A percentile compares a stretch with the other conserved stretches of the same genome.
Evolutionary conservation across 108 stramenopile species (phyloP).

Genomic region (Cyclostephanos invisitatus): DNA sequence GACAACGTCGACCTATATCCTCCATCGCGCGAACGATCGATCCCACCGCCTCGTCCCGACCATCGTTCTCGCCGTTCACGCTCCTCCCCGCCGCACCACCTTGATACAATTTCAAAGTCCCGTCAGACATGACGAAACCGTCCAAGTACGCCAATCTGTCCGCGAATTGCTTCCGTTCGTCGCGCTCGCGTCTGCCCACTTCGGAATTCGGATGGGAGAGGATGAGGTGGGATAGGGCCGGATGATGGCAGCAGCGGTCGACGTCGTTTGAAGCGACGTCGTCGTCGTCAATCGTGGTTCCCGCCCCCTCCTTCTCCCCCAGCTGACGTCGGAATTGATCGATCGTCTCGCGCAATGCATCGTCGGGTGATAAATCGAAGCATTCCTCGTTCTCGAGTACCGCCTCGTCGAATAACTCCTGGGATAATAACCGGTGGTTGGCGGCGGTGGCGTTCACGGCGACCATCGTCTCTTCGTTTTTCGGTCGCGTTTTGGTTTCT

Average conservation of each 20-base stretch:
- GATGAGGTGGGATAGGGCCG: slow-evolving; percentile 49
- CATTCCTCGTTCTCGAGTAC: slow-evolving; percentile 76
- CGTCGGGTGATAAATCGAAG: slow-evolving; percentile 65
- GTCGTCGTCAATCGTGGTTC: not conserved
- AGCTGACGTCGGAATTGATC: slow-evolving; percentile 55
- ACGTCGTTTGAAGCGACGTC: not conserved
- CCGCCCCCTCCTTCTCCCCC: not conserved
- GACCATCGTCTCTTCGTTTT: not conserved
- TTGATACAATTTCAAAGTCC: too few relatives aligned
- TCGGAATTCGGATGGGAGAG: slow-evolving; percentile 59
- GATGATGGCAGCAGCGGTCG: not conserved
- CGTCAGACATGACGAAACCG: too few relatives aligned
- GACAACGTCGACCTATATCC: too few relatives aligned
- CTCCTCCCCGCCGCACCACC: too few relatives aligned
- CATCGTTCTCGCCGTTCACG: too few relatives aligned
- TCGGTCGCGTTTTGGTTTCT: too few relatives aligned
- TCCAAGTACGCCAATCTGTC: too few relatives aligned
- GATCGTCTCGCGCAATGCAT: slow-evolving; percentile 75
- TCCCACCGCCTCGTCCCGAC: too few relatives aligned
- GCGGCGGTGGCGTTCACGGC: slow-evolving; percentile 3
- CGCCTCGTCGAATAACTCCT: slow-evolving; percentile 80
- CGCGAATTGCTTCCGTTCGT: too few relatives aligned
- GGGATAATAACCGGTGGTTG: slow-evolving; percentile 34
- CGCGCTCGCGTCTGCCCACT: too few relatives aligned
- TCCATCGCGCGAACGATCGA: too few relatives aligned